Conservation (phyloP, 257 asterid genomes). For the Marsdenia floribunda region DNA sequence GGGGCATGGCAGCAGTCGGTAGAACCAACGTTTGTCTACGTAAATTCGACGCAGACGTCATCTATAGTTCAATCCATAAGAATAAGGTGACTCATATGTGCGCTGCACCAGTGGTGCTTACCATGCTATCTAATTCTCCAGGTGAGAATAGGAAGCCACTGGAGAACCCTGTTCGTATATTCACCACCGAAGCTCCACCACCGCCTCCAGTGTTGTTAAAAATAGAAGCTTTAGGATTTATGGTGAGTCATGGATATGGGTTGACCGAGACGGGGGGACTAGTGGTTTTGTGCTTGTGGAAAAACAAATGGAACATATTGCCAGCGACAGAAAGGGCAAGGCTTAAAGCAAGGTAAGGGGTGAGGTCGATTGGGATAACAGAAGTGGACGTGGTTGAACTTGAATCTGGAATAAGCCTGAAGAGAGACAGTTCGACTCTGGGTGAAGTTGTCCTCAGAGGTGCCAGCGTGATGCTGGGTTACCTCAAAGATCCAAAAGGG, state of each 20-base stretch:
- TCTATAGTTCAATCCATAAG: constrained; percentile 35
- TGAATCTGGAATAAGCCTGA: constrained; percentile 12
- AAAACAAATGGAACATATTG: constrained; percentile 11
- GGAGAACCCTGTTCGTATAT: constrained; percentile 9
- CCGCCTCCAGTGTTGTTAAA: constrained; percentile 18
- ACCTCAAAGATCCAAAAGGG: constrained; percentile 26
- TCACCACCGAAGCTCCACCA: constrained; percentile 21
- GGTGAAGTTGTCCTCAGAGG: constrained; percentile 27
- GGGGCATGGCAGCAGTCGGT: constrained; percentile 85
- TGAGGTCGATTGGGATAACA: constrained; percentile 1
- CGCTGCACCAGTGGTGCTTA: constrained; percentile 85
- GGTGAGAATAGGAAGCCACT: not conserved
- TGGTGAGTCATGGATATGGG: constrained; percentile 21
- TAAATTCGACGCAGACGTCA: constrained; percentile 41
- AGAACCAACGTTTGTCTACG: constrained; percentile 65
- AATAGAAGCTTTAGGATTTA: too few relatives aligned
- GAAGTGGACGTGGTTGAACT: constrained; percentile 19
- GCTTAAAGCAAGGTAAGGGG: constrained; percentile 22
- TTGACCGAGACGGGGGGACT: constrained; percentile 22
- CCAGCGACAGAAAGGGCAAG: constrained; percentile 17
- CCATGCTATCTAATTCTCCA: constrained; percentile 39
- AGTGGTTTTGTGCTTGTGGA: constrained; percentile 14
- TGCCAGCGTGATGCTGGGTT: constrained; percentile 21
- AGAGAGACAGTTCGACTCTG: constrained; percentile 2
- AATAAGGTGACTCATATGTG: constrained; percentile 75